A percentile compares a stretch with the other conserved stretches of the same genome.
Evolutionary conservation across 169 alveolate genomes (phyloP).

Genomic region (Cryptosporidium sp.): DNA sequence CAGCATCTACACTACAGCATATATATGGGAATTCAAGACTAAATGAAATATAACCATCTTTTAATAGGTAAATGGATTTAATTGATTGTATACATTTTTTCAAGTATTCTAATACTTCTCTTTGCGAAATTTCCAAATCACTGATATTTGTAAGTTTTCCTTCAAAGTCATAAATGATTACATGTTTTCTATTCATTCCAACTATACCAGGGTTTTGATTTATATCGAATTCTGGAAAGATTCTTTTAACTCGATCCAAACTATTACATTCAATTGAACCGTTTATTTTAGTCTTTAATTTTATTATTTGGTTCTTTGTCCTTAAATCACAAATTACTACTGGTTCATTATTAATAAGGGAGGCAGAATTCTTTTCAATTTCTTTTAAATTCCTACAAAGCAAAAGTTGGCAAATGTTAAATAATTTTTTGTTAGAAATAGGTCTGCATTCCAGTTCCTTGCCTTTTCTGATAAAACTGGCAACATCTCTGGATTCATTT

Average conservation of each 20-base stretch:
- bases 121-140: slow-evolving; percentile 24
- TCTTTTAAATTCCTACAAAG: slow-evolving; percentile 6
- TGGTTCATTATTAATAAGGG: not conserved
- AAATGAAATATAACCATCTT: slow-evolving; percentile 27
- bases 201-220: not conserved
- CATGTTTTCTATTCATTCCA: slow-evolving; percentile 3
- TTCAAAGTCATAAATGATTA: slow-evolving; percentile 38
- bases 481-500: slow-evolving; percentile 8
- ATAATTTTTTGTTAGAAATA: slow-evolving; percentile 30
- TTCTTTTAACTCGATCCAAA: slow-evolving; percentile 22
- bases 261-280: slow-evolving; percentile 41
- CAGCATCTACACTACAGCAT: slow-evolving; percentile 25
- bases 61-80: slow-evolving; percentile 33
- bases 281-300: slow-evolving; percentile 6
- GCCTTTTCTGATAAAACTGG: not conserved
- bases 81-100: slow-evolving; percentile 9
- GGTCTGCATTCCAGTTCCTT: slow-evolving; percentile 13
- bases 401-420: slow-evolving; percentile 22
- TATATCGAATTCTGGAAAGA: not conserved
- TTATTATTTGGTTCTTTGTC: slow-evolving; percentile 3
- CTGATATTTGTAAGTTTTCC: slow-evolving; percentile 4
- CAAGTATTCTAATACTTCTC: slow-evolving; percentile 26
- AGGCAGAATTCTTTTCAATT: not conserved
- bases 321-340: slow-evolving; percentile 53
- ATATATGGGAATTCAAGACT: slow-evolving; percentile 46